Evolutionary conservation across 1,284 basidiomycete genomes (phyloP).

Genomic region (Phylloboletellus chloephorus): DNA sequence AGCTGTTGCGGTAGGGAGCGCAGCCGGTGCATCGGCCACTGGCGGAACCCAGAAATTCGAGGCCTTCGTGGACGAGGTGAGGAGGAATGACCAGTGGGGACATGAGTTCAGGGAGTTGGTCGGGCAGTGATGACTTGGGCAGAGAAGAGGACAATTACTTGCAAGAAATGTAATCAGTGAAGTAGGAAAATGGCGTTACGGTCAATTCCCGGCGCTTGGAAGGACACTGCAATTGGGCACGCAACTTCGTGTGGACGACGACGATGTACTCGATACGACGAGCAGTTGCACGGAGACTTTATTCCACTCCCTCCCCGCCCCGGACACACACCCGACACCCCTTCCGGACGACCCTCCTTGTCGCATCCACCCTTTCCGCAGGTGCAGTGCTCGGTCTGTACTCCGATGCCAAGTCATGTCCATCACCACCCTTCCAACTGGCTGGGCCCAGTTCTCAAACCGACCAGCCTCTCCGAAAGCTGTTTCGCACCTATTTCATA

Average conservation of each 20-base stretch:
- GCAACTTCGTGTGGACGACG: not conserved
- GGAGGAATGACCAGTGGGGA: conserved; percentile 59
- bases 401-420: conserved; percentile 26
- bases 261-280: conserved; percentile 17
- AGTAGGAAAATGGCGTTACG: no score
- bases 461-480: conserved; percentile 19
- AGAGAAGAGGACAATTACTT: not conserved
- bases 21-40: conserved; percentile 51
- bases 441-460: conserved; percentile 1
- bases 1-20: conserved; percentile 47
- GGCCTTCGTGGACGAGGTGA: conserved; percentile 64
- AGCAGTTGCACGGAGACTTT: conserved; percentile 2
- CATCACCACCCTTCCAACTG: conserved; percentile 21
- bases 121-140: conserved; percentile 18
- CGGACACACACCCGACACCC: conserved; percentile 3
- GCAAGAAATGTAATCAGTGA: conserved; percentile 1
- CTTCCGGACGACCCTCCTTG: conserved; percentile 16
- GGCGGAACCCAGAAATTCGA: conserved; percentile 55
- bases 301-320: conserved; percentile 4
- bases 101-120: conserved; percentile 60
- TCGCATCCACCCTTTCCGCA: conserved; percentile 19
- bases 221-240: conserved; percentile 10
- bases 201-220: no score
- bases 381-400: conserved; percentile 20
- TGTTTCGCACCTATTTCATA: conserved; percentile 72